Base-by-base conservation (phyloP, 164 flowering plant species). In the Amborella trichopoda region DNA sequence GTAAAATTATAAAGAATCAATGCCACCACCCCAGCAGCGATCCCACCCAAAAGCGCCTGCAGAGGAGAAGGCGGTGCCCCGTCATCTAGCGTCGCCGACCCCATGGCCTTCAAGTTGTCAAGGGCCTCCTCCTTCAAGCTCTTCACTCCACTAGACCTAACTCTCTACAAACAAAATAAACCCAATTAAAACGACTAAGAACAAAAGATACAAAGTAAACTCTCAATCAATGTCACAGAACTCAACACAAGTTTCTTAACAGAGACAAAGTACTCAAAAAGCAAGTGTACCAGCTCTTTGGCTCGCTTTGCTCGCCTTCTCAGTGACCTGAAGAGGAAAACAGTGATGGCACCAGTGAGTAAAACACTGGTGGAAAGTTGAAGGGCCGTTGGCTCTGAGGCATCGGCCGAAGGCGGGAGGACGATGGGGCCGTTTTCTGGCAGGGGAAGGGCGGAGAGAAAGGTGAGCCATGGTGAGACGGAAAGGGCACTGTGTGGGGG, bases 311-410 rank as follows among this genome's bases (percentile, higher is more conserved):
- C 96, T 0, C 96, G 76, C 53, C 96, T 94, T 5, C 87, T 72
- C 50, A 86, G 56, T 23, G 95, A 68, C 55, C 99, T 90, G 39
- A 91, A 91, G 68, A 91, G 93, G 67, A 91, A 82, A 53, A 91
- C 68, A 16, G 80, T 46, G 56, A 91, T 77, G 59, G 99, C 76
- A 0, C 99, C 95, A 16, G 95, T 81, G 71, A 91, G 99, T 21
- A 91, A 79, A 19, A 91, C 78, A 47, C 96, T 84, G 53, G 99
- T 76, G 64, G 95, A 70, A 6, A 79, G 68, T 55, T 87, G 96
- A 36, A 91, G 65, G 25, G 78, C 53, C 2, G 95, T 49, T 20
- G 99, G 86, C 48, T 81, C 75, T 48, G 82, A 81, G 3, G 57
- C 26, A 32, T 78, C 56, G 46, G 45, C 24, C 22, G 23, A 18